Base-by-base conservation (phyloP, 176 grass and related monocot species). In the Carex parvula region DNA sequence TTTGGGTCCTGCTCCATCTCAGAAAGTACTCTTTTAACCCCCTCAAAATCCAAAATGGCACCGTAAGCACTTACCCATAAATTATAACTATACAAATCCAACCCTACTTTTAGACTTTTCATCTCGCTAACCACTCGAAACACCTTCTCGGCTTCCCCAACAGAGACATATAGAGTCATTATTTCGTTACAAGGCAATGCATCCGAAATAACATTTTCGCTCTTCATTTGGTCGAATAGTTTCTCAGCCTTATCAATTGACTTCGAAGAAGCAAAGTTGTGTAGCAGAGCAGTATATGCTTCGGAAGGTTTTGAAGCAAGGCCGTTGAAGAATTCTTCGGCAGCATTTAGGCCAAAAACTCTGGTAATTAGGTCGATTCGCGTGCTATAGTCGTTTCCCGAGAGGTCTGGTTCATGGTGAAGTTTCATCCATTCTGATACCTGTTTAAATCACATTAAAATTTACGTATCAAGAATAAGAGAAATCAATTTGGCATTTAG, bases 51-150 rank as follows among this genome's bases (percentile, higher is more conserved):
- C 81, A 93, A 64, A 57, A 82, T 82, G 15, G 91, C 89, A 12
- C 88, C 86, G 42, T 81, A 82, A 41, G 92, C 89, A 5, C 95
- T 98, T 60, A 91, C 74, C 35, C 89, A 85, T 35, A 95, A 91
- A 72, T 97, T 97, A 88, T 97, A 97, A 1, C 92, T 94, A 88
- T 88, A 97, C 10, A 97, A 84, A 65, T 94, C 94, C 16, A 89
- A 85, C 3, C 83, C 81, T 4, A 97, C 78, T 41, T 84, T 90
- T 58, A 63, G 84, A 21, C 62, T 88, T 82, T 87, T 94, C 58
- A 94, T 73, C 29, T 94, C 92, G 14, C 88, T 73, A 35, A 90
- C 79, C 33, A 93, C 14, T 14, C 12, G 9, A 1, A 79, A 44
- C 30, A 93, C 92, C 64, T 97, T 92, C 80, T 91, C 89, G 3